These are phyloP conservation scores for Botryotinia narcissicola DNA, from an alignment of 2,329 filamentous ascomycete genomes.

Conservation along the genomic window DNA sequence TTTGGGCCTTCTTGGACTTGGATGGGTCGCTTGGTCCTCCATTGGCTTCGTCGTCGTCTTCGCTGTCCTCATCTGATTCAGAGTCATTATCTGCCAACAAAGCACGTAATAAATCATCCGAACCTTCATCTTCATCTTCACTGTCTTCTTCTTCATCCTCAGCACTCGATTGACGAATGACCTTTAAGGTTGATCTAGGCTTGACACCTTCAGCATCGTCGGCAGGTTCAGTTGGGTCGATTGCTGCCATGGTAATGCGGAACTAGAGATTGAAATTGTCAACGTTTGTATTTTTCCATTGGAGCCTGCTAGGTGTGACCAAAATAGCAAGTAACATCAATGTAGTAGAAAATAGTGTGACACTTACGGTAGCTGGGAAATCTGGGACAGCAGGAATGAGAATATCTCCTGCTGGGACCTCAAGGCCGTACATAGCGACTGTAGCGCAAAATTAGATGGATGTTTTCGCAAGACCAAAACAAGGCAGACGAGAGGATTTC, in stretches of 20 bases:
- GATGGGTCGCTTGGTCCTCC: constrained; percentile 87
- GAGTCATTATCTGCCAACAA: constrained; percentile 58
- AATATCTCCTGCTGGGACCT: constrained; percentile 81
- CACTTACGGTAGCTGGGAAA: constrained; percentile 79
- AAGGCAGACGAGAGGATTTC: not conserved
- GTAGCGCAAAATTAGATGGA: constrained; percentile 39
- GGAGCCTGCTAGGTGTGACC: not conserved
- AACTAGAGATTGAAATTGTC: constrained; percentile 56
- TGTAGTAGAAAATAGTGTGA: not conserved
- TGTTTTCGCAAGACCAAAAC: constrained; percentile 5
- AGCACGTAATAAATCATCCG: constrained; percentile 44
- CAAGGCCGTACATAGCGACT: constrained; percentile 87
- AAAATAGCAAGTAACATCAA: not conserved
- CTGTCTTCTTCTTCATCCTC: constrained; percentile 59
- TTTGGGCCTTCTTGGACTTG: constrained; percentile 84
- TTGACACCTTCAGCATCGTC: constrained; percentile 58
- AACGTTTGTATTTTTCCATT: constrained; percentile 20
- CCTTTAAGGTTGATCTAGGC: constrained; percentile 83
- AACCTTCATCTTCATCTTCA: constrained; percentile 52
- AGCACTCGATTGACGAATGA: constrained; percentile 71
- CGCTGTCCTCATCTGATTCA: constrained; percentile 44
- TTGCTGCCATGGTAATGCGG: constrained; percentile 96
- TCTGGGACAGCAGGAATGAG: constrained; percentile 76
- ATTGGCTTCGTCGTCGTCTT: constrained; percentile 70
- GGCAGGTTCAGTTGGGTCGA: constrained; percentile 80